These are phyloP conservation scores for Petunia secreta DNA, from an alignment of 257 asterid species.

Conservation along the genomic window DNA sequence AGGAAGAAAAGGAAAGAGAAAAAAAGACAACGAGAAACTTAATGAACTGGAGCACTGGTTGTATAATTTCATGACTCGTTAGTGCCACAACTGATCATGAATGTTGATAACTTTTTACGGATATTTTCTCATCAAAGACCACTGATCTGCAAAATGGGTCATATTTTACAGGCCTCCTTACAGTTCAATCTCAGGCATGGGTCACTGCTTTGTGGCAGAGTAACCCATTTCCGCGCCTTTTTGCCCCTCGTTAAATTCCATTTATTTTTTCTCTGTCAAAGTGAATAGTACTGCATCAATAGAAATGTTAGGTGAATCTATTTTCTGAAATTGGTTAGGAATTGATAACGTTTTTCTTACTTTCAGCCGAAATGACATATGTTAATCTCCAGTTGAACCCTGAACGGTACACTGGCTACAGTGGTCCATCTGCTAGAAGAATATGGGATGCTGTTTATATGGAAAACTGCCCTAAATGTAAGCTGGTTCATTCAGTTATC, in stretches of 20 bases:
- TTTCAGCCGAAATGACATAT: slow-evolving; percentile 70
- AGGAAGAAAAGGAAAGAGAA: background rate
- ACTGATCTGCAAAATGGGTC: background rate
- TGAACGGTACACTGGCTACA: slow-evolving; percentile 68
- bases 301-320: slow-evolving; percentile 20
- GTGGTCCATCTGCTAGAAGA: slow-evolving; percentile 67
- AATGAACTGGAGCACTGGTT: background rate
- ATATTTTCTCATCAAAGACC: background rate
- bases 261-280: background rate
- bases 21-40: background rate
- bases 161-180: background rate
- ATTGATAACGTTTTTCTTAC: slow-evolving; percentile 20
- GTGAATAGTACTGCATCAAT: background rate
- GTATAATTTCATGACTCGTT: background rate
- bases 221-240: background rate
- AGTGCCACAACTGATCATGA: background rate
- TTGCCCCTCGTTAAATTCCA: background rate
- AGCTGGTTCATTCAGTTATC: slow-evolving; percentile 28
- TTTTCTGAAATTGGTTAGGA: background rate
- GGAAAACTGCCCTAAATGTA: slow-evolving; percentile 65
- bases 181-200: background rate
- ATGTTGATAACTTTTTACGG: background rate
- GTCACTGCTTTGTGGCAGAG: background rate
- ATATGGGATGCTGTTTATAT: slow-evolving; percentile 69
- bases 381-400: slow-evolving; percentile 70